Conservation (phyloP, 352 stramenopile species). For the Nannochloropsis limnetica region DNA sequence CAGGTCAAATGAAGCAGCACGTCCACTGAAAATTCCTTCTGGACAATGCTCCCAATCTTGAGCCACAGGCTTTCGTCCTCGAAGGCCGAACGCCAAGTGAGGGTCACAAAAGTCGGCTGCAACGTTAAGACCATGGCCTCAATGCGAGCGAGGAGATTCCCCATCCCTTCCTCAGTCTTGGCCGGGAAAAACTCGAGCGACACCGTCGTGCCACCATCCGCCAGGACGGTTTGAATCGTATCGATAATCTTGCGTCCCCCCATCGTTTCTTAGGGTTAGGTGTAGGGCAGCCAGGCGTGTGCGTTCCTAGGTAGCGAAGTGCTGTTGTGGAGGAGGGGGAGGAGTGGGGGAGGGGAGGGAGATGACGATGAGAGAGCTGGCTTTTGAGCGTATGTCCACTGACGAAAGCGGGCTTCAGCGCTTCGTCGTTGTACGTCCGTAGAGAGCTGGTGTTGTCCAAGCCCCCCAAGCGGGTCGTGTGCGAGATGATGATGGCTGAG, state of each 20-base stretch:
- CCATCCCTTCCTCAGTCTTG: constrained; percentile 71
- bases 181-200: constrained; percentile 83
- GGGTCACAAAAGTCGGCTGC: constrained; percentile 77
- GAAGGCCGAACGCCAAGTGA: constrained; percentile 74
- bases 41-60: constrained; percentile 67
- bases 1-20: constrained; percentile 86
- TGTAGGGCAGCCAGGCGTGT: background rate
- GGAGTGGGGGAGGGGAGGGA: background rate
- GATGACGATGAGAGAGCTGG: background rate
- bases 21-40: constrained; percentile 73
- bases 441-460: background rate
- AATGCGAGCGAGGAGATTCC: constrained; percentile 60
- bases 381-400: background rate
- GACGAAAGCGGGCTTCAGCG: background rate
- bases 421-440: no score
- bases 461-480: background rate
- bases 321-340: background rate
- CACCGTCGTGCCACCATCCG: constrained; percentile 64
- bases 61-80: constrained; percentile 76
- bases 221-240: constrained; percentile 19
- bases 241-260: constrained; percentile 43
- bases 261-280: constrained; percentile 33
- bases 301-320: background rate
- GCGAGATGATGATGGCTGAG: background rate
- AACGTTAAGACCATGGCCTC: constrained; percentile 79